Conservation (phyloP, 495 filamentous ascomycete species). For the Penicillium lividum region DNA sequence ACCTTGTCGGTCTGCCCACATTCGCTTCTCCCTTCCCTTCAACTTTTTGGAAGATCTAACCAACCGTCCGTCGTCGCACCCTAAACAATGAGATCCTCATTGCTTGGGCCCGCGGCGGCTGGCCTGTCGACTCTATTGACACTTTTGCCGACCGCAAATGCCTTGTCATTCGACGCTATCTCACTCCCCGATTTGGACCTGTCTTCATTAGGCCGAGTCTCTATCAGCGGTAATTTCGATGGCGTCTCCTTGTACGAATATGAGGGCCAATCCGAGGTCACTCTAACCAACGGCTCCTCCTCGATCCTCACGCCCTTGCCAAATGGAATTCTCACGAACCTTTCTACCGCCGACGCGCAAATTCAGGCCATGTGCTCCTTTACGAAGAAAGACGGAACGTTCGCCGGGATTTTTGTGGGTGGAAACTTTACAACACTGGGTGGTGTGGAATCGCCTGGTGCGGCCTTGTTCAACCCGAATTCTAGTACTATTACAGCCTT, state of each 20-base stretch:
- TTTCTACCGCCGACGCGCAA: slow-evolving; percentile 74
- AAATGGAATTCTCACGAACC: slow-evolving; percentile 75
- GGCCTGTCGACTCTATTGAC: slow-evolving; percentile 44
- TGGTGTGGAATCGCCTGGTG: slow-evolving; percentile 69
- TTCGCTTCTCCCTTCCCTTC: slow-evolving; percentile 15
- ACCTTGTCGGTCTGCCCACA: slow-evolving; percentile 17
- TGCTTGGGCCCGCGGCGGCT: slow-evolving; percentile 56
- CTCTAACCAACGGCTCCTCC: slow-evolving; percentile 73
- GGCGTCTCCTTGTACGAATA: slow-evolving; percentile 89
- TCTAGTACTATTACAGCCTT: slow-evolving; percentile 68
- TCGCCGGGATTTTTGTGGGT: slow-evolving; percentile 76
- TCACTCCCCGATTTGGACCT: slow-evolving; percentile 81
- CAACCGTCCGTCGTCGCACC: slow-evolving; percentile 44
- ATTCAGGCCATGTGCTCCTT: slow-evolving; percentile 89
- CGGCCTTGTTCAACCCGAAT: slow-evolving; percentile 76
- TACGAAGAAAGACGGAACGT: slow-evolving; percentile 62
- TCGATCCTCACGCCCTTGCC: slow-evolving; percentile 81
- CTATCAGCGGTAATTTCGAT: slow-evolving; percentile 86
- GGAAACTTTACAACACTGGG: slow-evolving; percentile 97
- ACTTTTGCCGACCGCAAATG: slow-evolving; percentile 43
- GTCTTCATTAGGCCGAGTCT: slow-evolving; percentile 76
- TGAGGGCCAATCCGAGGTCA: slow-evolving; percentile 70
- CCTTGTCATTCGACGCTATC: slow-evolving; percentile 68
- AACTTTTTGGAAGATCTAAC: slow-evolving; percentile 6
- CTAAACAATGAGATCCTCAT: slow-evolving; percentile 60